Conservation (phyloP, 2,329 filamentous ascomycete species). For the Arthroderma sp. region DNA sequence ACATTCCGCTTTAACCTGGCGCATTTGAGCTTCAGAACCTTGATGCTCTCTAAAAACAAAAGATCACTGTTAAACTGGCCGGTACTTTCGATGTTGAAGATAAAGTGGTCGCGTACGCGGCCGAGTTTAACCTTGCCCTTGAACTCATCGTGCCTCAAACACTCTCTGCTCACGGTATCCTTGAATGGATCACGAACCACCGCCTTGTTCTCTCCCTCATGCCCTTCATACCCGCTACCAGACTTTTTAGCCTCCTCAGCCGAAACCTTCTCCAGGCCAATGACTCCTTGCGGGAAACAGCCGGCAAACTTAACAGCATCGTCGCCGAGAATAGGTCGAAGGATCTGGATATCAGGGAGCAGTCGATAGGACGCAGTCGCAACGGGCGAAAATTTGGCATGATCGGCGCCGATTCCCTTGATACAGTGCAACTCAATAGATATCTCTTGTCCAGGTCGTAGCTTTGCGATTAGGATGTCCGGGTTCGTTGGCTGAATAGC, state of each 20-base stretch:
- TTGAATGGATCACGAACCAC: slow-evolving; percentile 80
- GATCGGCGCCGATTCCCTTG: slow-evolving; percentile 86
- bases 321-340: slow-evolving; percentile 65
- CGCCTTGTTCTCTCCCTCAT: slow-evolving; percentile 70
- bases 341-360: slow-evolving; percentile 75
- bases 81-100: slow-evolving; percentile 87
- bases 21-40: slow-evolving; percentile 75
- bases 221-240: slow-evolving; percentile 56
- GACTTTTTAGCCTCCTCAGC: slow-evolving; percentile 47
- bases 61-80: slow-evolving; percentile 92
- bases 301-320: slow-evolving; percentile 80
- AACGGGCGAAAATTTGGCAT: slow-evolving; percentile 94
- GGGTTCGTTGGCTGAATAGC: slow-evolving; percentile 70
- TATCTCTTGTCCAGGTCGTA: slow-evolving; percentile 81
- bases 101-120: slow-evolving; percentile 85
- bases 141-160: slow-evolving; percentile 82
- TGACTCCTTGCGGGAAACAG: slow-evolving; percentile 84
- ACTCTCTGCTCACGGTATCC: slow-evolving; percentile 91
- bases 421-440: slow-evolving; percentile 82
- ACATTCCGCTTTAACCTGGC: slow-evolving; percentile 32
- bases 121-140: slow-evolving; percentile 91
- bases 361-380: slow-evolving; percentile 89
- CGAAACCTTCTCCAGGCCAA: slow-evolving; percentile 62
- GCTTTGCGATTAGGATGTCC: slow-evolving; percentile 85
- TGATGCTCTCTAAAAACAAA: slow-evolving; percentile 80